Conservation (phyloP, 768 basidiomycete genomes). For the Cystoderma amianthinum region DNA sequence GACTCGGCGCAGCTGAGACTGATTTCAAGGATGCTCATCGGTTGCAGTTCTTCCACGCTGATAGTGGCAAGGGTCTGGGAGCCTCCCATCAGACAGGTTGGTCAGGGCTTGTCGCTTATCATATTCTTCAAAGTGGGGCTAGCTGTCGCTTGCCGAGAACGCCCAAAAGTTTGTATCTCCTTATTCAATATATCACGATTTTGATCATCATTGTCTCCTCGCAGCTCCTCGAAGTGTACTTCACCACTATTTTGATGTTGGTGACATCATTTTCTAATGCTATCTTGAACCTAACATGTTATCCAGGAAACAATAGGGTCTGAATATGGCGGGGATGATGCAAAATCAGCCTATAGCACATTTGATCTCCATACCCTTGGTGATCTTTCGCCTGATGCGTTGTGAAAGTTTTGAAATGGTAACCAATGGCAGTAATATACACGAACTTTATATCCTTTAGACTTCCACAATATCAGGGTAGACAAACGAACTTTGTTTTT, state of each 20-base stretch:
- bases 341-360: conserved; percentile 49
- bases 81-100: conserved; percentile 99
- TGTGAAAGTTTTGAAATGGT: too few relatives aligned
- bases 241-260: conserved; percentile 90
- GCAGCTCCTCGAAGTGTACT: conserved; percentile 82
- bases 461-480: too few relatives aligned
- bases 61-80: conserved; percentile 87
- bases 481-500: too few relatives aligned
- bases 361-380: conserved; percentile 52
- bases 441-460: too few relatives aligned
- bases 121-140: conserved; percentile 86
- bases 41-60: conserved; percentile 87
- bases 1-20: not conserved
- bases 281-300: conserved; percentile 4
- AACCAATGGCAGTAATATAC: too few relatives aligned
- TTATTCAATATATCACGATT: not conserved
- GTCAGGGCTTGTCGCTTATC: conserved; percentile 88
- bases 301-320: conserved; percentile 67
- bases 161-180: conserved; percentile 67
- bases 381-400: conserved; percentile 67
- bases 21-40: not conserved
- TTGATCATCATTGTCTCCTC: conserved; percentile 3
- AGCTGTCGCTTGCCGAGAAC: conserved; percentile 90
- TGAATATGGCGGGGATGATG: conserved; percentile 72
- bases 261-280: conserved; percentile 19